These are phyloP conservation scores for Aureoboletus auriporus DNA, from an alignment of 768 basidiomycete genomes.

Conservation along the genomic window DNA sequence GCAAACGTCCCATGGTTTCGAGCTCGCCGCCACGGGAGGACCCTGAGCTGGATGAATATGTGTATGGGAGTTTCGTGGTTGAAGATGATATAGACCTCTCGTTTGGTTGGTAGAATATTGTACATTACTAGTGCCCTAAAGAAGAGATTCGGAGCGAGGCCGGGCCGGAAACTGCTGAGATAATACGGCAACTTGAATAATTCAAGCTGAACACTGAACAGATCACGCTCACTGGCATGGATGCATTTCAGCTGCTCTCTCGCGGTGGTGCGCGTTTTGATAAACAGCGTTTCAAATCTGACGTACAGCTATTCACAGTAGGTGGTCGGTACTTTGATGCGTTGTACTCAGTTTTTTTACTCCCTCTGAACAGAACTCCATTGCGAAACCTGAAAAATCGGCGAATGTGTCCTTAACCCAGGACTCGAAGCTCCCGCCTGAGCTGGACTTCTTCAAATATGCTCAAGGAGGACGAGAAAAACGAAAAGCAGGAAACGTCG, in stretches of 20 bases:
- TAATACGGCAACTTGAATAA: neutral
- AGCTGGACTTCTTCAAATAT: conserved; percentile 92
- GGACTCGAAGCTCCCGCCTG: conserved; percentile 61
- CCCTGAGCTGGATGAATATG: conserved; percentile 60
- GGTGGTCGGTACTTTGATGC: conserved; percentile 8
- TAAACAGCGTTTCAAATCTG: conserved; percentile 66
- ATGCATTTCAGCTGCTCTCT: conserved; percentile 87
- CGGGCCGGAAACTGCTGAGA: conserved; percentile 14
- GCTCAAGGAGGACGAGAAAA: conserved; percentile 54
- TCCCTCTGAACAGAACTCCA: conserved; percentile 22
- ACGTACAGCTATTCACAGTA: conserved; percentile 71
- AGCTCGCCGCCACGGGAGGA: conserved; percentile 60
- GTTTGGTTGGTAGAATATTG: conserved; percentile 27
- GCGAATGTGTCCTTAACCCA: conserved; percentile 19
- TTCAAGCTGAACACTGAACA: neutral
- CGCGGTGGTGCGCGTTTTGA: conserved; percentile 82
- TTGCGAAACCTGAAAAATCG: conserved; percentile 17
- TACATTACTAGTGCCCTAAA: neutral
- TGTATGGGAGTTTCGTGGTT: conserved; percentile 76
- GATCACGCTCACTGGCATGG: conserved; percentile 42
- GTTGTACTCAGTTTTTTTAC: neutral
- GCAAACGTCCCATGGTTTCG: conserved; percentile 35
- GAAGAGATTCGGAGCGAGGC: neutral
- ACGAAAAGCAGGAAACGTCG: conserved; percentile 38
- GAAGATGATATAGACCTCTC: conserved; percentile 70